Evolutionary conservation across 257 asterid species (phyloP).

Genomic region (Paulownia fortunei): DNA sequence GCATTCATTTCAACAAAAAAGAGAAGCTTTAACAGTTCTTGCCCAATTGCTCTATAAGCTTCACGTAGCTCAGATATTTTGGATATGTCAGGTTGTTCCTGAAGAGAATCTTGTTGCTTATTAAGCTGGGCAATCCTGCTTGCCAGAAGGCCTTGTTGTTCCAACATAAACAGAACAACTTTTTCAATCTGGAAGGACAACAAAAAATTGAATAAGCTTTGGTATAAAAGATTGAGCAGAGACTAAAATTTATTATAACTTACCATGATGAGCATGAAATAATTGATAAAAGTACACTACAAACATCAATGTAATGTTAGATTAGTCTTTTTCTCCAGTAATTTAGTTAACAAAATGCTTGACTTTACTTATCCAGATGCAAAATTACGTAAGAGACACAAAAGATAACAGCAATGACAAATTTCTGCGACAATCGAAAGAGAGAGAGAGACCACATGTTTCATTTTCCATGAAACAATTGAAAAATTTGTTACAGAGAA

Average conservation of each 20-base stretch:
- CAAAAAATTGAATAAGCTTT: conserved; percentile 6
- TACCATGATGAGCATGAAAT: not conserved
- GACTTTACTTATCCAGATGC: not conserved
- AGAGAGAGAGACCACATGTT: not conserved
- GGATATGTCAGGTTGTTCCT: conserved; percentile 82
- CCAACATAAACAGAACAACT: conserved; percentile 89
- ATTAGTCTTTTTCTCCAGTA: not conserved
- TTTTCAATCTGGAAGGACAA: conserved; percentile 77
- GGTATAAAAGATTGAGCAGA: not conserved
- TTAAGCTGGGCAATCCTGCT: conserved; percentile 74
- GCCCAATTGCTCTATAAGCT: conserved; percentile 84
- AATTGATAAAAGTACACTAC: not conserved
- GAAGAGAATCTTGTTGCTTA: conserved; percentile 69
- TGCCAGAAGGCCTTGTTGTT: conserved; percentile 91
- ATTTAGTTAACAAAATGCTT: not conserved
- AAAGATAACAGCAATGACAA: not conserved
- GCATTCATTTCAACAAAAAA: conserved; percentile 92
- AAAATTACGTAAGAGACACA: not conserved
- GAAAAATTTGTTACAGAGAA: not conserved
- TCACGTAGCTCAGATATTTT: conserved; percentile 80
- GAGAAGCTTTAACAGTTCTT: conserved; percentile 86
- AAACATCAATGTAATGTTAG: not conserved
- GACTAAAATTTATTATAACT: not conserved
- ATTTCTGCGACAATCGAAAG: not conserved
- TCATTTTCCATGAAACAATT: not conserved